These are phyloP conservation scores for Thalassiosira allenii DNA, from an alignment of 352 stramenopile genomes.

Conservation along the genomic window DNA sequence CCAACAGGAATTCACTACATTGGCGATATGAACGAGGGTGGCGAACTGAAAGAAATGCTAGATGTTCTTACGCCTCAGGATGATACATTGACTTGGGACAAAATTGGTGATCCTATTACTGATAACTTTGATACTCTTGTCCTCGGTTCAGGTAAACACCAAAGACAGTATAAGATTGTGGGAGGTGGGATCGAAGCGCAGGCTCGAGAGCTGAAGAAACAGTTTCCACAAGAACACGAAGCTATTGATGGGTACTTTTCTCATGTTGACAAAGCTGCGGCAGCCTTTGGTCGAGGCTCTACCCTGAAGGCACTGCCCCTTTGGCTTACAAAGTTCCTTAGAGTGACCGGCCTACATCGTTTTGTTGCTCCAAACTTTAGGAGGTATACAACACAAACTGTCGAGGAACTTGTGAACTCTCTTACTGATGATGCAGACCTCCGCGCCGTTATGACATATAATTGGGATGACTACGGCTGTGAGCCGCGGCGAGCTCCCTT, in stretches of 20 bases:
- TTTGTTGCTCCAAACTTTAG: slow-evolving; percentile 26
- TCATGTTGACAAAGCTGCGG: slow-evolving; percentile 18
- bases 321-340: no score
- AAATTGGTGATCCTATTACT: no score
- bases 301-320: slow-evolving; percentile 42
- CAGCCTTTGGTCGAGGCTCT: slow-evolving; percentile 21
- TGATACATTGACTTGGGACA: no score
- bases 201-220: slow-evolving; percentile 34
- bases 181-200: no score
- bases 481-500: slow-evolving; percentile 50
- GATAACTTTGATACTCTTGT: no score
- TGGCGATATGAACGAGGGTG: no score
- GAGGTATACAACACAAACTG: slow-evolving; percentile 41
- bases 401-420: slow-evolving; percentile 57
- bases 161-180: no score
- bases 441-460: slow-evolving; percentile 49
- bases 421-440: slow-evolving; percentile 62
- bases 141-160: no score
- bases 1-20: no score
- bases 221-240: slow-evolving; percentile 46
- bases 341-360: no score
- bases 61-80: no score
- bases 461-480: slow-evolving; percentile 69
- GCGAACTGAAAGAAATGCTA: no score
- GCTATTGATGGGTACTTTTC: slow-evolving; percentile 56